phyloP scores from a whole-genome alignment of 2,329 filamentous ascomycete genomes.

The Aspergillus piperis region DNA sequence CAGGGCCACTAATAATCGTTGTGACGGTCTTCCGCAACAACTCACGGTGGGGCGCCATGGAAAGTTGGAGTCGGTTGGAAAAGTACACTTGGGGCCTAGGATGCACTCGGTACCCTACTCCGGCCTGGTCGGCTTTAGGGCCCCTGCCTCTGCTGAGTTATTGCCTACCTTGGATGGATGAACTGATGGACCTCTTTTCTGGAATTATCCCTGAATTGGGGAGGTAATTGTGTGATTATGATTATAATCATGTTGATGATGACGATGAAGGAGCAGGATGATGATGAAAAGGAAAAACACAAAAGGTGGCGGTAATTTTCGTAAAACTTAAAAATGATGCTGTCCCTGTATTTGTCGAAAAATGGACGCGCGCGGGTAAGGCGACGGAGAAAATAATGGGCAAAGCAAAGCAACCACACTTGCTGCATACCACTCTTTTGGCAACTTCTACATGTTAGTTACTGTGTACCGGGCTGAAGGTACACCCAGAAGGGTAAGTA shows the following conservation, averaged over 20 bases:
- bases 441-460: background rate
- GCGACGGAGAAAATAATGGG: conserved; percentile 1
- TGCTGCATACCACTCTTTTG: background rate
- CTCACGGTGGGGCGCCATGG: conserved; percentile 19
- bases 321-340: background rate
- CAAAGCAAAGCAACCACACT: background rate
- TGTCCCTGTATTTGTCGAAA: conserved; percentile 1
- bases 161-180: background rate
- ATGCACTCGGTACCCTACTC: conserved; percentile 13
- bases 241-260: background rate
- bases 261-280: background rate
- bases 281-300: background rate
- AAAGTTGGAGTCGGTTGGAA: conserved; percentile 7
- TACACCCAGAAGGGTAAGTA: background rate
- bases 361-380: background rate
- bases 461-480: background rate
- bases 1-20: conserved; percentile 21
- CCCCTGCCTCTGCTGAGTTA: background rate
- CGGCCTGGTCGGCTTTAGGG: background rate
- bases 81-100: background rate
- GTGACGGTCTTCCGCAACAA: conserved; percentile 16
- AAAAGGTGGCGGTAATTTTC: background rate
- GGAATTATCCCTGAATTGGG: conserved; percentile 11
- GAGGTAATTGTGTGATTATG: background rate
- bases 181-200: conserved; percentile 4